Conservation (phyloP, 1,139 yeast species). For the Schizosaccharomyces versatilis region DNA sequence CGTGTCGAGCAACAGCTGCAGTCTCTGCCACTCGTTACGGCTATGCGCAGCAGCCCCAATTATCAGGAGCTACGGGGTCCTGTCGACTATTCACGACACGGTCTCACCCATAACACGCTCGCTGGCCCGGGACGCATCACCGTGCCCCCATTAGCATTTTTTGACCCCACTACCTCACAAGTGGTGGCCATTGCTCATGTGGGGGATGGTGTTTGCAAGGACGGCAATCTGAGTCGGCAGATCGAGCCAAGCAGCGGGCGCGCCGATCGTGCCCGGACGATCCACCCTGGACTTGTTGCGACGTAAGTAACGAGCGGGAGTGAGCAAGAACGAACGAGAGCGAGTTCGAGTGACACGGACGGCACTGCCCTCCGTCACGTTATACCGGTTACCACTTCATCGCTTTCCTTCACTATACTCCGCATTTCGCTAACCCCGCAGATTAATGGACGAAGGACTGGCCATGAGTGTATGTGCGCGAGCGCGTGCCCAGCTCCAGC, state of each 20-base stretch:
- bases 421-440: not conserved
- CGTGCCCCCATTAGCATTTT: not conserved
- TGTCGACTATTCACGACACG: not conserved
- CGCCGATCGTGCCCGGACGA: not conserved
- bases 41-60: not conserved
- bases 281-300: not conserved
- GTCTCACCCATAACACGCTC: not conserved
- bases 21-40: not conserved
- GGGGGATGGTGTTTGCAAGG: not conserved
- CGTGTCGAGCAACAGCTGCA: not conserved
- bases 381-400: no score
- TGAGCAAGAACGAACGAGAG: not conserved
- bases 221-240: not conserved
- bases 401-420: not conserved
- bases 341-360: no score
- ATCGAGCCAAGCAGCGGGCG: no score
- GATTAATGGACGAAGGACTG: not conserved
- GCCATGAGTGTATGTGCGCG: not conserved
- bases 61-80: not conserved
- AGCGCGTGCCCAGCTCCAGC: no score
- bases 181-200: not conserved
- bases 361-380: no score
- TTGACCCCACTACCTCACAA: not conserved
- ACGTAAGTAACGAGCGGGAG: not conserved
- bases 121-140: not conserved